These are phyloP conservation scores for Cyanophora paradoxa DNA, from an alignment of 78 protist genomes.

Conservation along the genomic window DNA sequence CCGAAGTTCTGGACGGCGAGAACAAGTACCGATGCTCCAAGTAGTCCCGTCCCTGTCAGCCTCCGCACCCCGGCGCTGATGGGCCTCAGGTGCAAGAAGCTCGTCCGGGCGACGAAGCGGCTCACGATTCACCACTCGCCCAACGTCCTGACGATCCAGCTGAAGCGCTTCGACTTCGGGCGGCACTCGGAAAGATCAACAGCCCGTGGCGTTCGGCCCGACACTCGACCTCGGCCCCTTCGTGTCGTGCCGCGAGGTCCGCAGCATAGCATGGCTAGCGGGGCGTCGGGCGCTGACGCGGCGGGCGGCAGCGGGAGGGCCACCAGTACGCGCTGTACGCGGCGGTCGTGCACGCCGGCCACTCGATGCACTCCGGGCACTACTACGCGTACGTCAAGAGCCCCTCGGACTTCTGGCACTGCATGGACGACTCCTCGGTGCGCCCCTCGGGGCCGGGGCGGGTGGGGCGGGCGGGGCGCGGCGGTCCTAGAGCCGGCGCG, in stretches of 20 bases:
- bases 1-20: slow-evolving; percentile 65
- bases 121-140: slow-evolving; percentile 35
- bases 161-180: slow-evolving; percentile 57
- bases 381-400: slow-evolving; percentile 60
- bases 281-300: no score
- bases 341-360: slow-evolving; percentile 81
- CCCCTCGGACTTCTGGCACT: slow-evolving; percentile 41
- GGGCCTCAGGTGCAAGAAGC: neutral
- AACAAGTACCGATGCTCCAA: slow-evolving; percentile 71
- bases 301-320: no score
- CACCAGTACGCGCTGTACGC: slow-evolving; percentile 65
- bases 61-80: no score
- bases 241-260: neutral
- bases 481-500: no score
- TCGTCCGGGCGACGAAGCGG: slow-evolving; percentile 20
- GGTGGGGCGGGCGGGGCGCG: no score
- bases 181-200: slow-evolving; percentile 26
- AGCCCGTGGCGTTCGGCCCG: slow-evolving; percentile 6
- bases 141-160: slow-evolving; percentile 42
- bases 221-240: neutral
- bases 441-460: no score
- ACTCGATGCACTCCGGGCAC: slow-evolving; percentile 68
- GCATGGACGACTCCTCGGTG: slow-evolving; percentile 37
- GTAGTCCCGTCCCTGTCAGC: no score
- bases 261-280: no score